Percentiles rank a stretch among this genome's conserved stretches.
These are phyloP conservation scores for Guyanaporus albipodus DNA, from an alignment of 768 basidiomycete species.

Conservation along the genomic window DNA sequence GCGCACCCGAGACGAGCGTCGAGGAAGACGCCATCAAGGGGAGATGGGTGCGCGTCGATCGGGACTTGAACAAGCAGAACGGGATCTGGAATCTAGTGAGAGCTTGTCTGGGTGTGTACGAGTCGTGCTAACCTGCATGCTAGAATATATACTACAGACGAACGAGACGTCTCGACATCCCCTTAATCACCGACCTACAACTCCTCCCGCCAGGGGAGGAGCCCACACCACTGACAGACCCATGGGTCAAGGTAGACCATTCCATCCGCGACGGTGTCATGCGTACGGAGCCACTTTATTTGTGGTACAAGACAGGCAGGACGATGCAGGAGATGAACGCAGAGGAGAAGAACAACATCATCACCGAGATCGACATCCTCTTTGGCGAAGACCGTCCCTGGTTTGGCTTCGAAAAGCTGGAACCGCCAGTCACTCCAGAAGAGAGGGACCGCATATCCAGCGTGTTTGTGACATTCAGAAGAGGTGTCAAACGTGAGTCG, in stretches of 20 bases:
- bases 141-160: slow-evolving; percentile 80
- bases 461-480: slow-evolving; percentile 64
- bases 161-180: slow-evolving; percentile 76
- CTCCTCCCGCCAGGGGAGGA: slow-evolving; percentile 56
- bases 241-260: slow-evolving; percentile 62
- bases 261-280: slow-evolving; percentile 65
- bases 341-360: slow-evolving; percentile 54
- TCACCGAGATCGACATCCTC: slow-evolving; percentile 90
- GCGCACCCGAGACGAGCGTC: slow-evolving; percentile 61
- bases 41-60: slow-evolving; percentile 86
- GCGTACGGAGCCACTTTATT: slow-evolving; percentile 50
- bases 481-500: slow-evolving; percentile 67
- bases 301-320: slow-evolving; percentile 80
- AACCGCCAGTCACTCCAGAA: slow-evolving; percentile 52
- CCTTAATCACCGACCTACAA: slow-evolving; percentile 69
- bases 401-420: slow-evolving; percentile 79
- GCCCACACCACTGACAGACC: slow-evolving; percentile 41
- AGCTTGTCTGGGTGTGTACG: not conserved
- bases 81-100: slow-evolving; percentile 58
- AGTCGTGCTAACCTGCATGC: not conserved
- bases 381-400: slow-evolving; percentile 82
- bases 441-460: slow-evolving; percentile 40
- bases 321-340: slow-evolving; percentile 56
- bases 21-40: slow-evolving; percentile 75
- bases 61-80: slow-evolving; percentile 69